Evolutionary conservation across 2,329 filamentous ascomycete genomes (phyloP).

Genomic region (Aspergillus sp.): DNA sequence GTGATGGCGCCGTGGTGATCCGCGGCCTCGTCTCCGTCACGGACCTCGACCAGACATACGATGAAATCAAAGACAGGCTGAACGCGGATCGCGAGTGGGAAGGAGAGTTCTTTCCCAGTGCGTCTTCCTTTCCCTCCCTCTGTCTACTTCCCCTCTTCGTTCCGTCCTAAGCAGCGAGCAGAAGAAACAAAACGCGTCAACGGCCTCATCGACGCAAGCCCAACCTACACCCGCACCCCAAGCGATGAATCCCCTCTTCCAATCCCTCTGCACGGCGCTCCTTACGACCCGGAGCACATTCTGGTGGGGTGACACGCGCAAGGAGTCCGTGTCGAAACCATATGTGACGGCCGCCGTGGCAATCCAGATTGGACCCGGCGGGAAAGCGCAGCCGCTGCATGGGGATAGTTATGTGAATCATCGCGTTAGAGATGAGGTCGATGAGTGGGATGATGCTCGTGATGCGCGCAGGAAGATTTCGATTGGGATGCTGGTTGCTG

Average conservation of each 20-base stretch:
- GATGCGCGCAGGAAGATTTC: conserved; percentile 24
- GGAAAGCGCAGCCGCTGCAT: conserved; percentile 30
- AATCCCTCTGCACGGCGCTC: conserved; percentile 31
- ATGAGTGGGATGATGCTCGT: conserved; percentile 10
- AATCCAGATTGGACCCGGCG: conserved; percentile 29
- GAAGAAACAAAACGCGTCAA: conserved; percentile 18
- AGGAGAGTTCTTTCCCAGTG: conserved; percentile 1
- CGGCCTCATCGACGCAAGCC: conserved; percentile 9
- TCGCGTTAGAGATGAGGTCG: conserved; percentile 7
- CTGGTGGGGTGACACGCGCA: conserved; percentile 34
- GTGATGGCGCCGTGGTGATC: neutral
- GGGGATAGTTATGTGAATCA: conserved; percentile 22
- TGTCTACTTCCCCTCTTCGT: neutral
- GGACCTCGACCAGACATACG: neutral
- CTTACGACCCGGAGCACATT: conserved; percentile 33
- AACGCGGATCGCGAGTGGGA: neutral
- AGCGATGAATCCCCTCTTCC: conserved; percentile 29
- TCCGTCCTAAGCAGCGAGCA: neutral
- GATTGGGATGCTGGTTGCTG: conserved; percentile 32
- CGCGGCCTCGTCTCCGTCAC: neutral
- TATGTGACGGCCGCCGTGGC: conserved; percentile 24
- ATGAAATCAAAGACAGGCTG: neutral
- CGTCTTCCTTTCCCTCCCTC: neutral
- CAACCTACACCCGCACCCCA: conserved; percentile 16
- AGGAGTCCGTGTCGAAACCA: conserved; percentile 32